Evolutionary conservation across 208 protist species (phyloP).

Genomic region (Porcisia hertigi): DNA sequence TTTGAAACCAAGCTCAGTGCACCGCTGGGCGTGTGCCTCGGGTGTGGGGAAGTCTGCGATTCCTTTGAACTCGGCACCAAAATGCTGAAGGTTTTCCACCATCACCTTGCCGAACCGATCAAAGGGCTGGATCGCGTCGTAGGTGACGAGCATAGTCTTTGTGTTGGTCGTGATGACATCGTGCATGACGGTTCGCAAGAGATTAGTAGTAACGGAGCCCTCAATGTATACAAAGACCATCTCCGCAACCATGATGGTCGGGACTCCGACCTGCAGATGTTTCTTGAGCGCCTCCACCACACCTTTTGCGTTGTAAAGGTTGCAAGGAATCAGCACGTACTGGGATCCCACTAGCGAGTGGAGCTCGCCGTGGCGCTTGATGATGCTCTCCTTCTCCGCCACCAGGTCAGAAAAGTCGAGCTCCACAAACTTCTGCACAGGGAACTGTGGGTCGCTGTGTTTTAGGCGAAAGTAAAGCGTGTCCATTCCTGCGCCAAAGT

Average conservation of each 20-base stretch:
- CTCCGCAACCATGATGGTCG: constrained; percentile 85
- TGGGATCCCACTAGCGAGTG: constrained; percentile 35
- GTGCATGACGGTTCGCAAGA: constrained; percentile 55
- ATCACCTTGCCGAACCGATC: constrained; percentile 90
- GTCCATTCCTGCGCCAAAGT: constrained; percentile 86
- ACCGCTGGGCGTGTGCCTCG: constrained; percentile 67
- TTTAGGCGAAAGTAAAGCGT: constrained; percentile 90
- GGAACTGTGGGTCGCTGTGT: constrained; percentile 56
- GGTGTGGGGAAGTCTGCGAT: constrained; percentile 77
- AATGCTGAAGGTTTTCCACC: constrained; percentile 71
- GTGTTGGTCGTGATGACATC: constrained; percentile 51
- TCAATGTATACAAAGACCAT: constrained; percentile 93
- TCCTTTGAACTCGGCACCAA: constrained; percentile 69
- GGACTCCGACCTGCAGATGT: constrained; percentile 41
- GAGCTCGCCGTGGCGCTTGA: constrained; percentile 47
- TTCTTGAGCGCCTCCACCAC: constrained; percentile 50
- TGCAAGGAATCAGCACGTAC: constrained; percentile 62
- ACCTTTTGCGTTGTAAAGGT: constrained; percentile 61
- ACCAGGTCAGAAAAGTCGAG: constrained; percentile 86
- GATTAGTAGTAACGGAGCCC: constrained; percentile 54
- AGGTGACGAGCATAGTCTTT: constrained; percentile 66
- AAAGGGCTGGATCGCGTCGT: constrained; percentile 87
- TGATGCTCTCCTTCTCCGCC: constrained; percentile 65
- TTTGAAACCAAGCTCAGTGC: constrained; percentile 68
- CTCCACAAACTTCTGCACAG: constrained; percentile 69